phyloP scores from a whole-genome alignment of 805 yeast genomes.

The Candida sakaeoensis region DNA sequence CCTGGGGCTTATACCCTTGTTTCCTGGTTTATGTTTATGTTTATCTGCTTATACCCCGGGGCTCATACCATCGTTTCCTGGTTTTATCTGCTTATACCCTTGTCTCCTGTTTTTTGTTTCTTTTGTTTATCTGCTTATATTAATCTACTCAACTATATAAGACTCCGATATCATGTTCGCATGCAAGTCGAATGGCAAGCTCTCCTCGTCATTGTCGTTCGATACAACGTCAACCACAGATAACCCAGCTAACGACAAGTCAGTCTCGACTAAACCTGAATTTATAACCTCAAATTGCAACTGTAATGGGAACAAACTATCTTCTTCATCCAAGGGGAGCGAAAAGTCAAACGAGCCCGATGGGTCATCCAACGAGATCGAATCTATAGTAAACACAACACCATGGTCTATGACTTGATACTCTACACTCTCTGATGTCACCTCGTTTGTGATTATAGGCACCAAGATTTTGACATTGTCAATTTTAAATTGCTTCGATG shows the following conservation, averaged over 20 bases:
- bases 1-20: no score
- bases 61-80: no score
- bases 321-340: constrained; percentile 79
- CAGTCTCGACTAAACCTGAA: constrained; percentile 39
- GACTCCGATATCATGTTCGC: constrained; percentile 56
- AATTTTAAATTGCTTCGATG: constrained; percentile 32
- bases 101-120: no score
- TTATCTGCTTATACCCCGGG: no score
- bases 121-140: neutral
- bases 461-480: constrained; percentile 55
- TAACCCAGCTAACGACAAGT: constrained; percentile 59
- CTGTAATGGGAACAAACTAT: constrained; percentile 83
- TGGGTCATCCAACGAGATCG: constrained; percentile 48
- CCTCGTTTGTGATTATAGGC: constrained; percentile 62
- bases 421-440: constrained; percentile 42
- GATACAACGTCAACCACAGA: constrained; percentile 57
- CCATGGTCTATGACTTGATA: constrained; percentile 62
- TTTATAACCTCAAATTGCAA: constrained; percentile 53
- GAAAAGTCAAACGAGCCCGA: constrained; percentile 78
- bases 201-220: constrained; percentile 46
- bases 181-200: constrained; percentile 68
- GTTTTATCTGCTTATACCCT: no score
- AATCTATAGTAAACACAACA: constrained; percentile 58
- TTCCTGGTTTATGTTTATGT: no score
- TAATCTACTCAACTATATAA: constrained; percentile 39